Percentiles rank a stretch among this genome's conserved stretches.
phyloP scores from a whole-genome alignment of 176 grass and related monocot genomes.

The Musa troglodytarum region DNA sequence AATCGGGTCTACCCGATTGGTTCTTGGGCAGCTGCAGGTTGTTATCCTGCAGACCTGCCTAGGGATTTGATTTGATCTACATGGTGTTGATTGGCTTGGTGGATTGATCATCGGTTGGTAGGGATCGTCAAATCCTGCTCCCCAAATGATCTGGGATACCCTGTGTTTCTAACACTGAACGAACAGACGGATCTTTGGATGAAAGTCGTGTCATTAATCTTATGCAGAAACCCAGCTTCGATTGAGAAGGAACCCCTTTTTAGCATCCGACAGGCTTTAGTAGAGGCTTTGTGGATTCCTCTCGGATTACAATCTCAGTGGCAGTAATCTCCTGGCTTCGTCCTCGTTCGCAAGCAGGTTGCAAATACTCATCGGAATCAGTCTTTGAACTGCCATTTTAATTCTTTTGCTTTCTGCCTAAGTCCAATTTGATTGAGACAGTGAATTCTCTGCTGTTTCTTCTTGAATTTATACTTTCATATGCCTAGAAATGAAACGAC shows the following conservation, averaged over 20 bases:
- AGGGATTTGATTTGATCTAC: slow-evolving; percentile 3
- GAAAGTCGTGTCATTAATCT: not conserved
- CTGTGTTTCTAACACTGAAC: slow-evolving; percentile 46
- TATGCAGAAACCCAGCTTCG: not conserved
- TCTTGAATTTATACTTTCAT: not conserved
- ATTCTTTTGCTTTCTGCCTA: not conserved
- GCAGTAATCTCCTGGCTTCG: slow-evolving; percentile 32
- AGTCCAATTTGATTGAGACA: not conserved
- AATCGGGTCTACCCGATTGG: slow-evolving; percentile 12
- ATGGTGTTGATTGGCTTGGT: not conserved
- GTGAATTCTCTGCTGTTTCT: not conserved
- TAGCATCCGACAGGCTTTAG: slow-evolving; percentile 38
- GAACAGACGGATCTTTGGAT: slow-evolving; percentile 1
- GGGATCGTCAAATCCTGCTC: slow-evolving; percentile 47
- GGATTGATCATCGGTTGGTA: slow-evolving; percentile 38
- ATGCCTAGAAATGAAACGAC: slow-evolving; percentile 1
- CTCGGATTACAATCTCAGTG: slow-evolving; percentile 13
- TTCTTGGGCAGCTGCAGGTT: slow-evolving; percentile 35
- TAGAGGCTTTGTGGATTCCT: slow-evolving; percentile 31
- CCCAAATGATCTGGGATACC: slow-evolving; percentile 56
- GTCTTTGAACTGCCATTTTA: not conserved
- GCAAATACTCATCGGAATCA: not conserved
- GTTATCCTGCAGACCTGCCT: not conserved
- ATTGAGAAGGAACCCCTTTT: not conserved
- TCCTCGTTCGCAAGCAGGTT: slow-evolving; percentile 41